Base-by-base conservation (phyloP, 2,329 filamentous ascomycete species). In the Fusarium miscanthi region DNA sequence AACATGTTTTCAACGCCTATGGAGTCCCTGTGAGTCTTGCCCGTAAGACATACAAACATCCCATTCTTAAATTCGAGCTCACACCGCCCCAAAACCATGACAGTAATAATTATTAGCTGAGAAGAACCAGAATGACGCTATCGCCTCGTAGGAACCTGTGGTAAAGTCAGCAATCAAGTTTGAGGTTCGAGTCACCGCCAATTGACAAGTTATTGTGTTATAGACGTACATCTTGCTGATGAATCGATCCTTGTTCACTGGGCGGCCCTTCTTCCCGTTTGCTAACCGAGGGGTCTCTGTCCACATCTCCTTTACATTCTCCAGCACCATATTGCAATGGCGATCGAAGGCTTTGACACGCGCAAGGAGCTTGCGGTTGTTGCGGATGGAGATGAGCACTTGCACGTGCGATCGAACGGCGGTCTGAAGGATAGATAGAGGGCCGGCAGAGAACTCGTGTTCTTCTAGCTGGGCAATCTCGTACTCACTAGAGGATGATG, bases 301-400 rank as follows among this genome's bases (percentile, higher is more conserved):
- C 96, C 96, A 99, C 95, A 99, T 98, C 86, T 99, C 96, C 88
- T 85, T 84, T 48, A 97, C 94, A 77, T 97, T 97, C 87, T 97
- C 94, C 52, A 98, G 87, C 7, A 97, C 93, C 96, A 99, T 98
- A 85, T 99, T 99, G 89, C 95, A 98, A 85, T 99, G 96, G 69
- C 96, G 89, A 84, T 99, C 96, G 82, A 99, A 99, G 11, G 96
- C 96, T 87, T 99, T 99, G 80, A 99, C 95, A 73, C 96, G 93
- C 57, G 95, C 96, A 61, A 99, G 91, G 52, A 99, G 89, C 87
- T 99, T 99, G 84, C 95, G 93, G 87, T 98, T 98, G 89, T 97
- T 98, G 75, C 96, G 94, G 85, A 95, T 95, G 60, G 94, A 97
- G 81, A 99, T 98, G 74, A 99, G 90, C 71, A 99, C 95, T 85